Conservation (phyloP, 768 basidiomycete species). For the Fomitopsis serialis region DNA sequence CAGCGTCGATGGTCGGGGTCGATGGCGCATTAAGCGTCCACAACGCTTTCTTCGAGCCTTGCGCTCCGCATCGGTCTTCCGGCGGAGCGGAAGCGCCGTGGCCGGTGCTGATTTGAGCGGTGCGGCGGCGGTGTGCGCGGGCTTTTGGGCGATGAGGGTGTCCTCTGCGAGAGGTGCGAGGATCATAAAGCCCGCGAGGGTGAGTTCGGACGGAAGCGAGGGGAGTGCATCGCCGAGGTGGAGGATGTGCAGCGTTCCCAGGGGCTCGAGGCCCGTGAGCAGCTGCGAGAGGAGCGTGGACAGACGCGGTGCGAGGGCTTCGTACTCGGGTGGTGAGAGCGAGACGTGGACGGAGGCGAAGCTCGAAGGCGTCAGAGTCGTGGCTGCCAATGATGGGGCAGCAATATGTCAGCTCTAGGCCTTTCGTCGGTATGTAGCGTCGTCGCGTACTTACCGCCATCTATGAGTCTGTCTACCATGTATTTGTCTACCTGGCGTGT, state of each 20-base stretch:
- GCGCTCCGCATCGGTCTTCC: slow-evolving; percentile 46
- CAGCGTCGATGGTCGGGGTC: slow-evolving; percentile 74
- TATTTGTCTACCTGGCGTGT: slow-evolving; percentile 64
- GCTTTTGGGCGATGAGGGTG: slow-evolving; percentile 67
- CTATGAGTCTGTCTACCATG: slow-evolving; percentile 77
- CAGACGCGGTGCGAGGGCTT: slow-evolving; percentile 45
- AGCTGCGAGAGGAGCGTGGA: slow-evolving; percentile 56
- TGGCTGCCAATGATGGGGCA: slow-evolving; percentile 38
- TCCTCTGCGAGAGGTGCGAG: slow-evolving; percentile 38
- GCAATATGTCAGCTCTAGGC: slow-evolving; percentile 2
- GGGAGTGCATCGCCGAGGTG: slow-evolving; percentile 42
- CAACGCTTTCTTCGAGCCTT: slow-evolving; percentile 81
- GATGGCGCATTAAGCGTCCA: slow-evolving; percentile 77
- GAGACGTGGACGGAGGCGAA: slow-evolving; percentile 67
- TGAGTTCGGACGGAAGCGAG: slow-evolving; percentile 52
- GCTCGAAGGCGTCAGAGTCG: slow-evolving; percentile 42
- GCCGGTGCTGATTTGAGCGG: slow-evolving; percentile 34
- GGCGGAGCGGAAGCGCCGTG: slow-evolving; percentile 43
- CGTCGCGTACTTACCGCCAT: slow-evolving; percentile 52
- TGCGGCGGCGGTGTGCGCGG: slow-evolving; percentile 37
- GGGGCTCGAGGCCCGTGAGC: slow-evolving; percentile 51
- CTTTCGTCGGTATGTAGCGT: background rate
- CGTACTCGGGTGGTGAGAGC: slow-evolving; percentile 62
- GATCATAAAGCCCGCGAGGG: slow-evolving; percentile 59
- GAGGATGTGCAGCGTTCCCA: slow-evolving; percentile 65